Base-by-base conservation (phyloP, 345 rosid genomes). In the Balakata baccata region DNA sequence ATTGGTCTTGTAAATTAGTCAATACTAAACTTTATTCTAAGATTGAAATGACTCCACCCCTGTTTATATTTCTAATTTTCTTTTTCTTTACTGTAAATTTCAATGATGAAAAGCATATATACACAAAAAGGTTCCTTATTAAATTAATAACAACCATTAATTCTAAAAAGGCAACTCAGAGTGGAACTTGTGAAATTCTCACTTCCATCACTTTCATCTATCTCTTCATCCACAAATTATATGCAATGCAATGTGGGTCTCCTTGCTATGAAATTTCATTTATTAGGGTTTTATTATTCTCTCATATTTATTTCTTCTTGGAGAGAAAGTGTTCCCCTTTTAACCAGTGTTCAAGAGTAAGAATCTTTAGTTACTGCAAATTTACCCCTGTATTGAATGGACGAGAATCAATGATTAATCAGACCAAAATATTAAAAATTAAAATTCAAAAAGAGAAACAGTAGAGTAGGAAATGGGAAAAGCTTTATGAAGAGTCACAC, bases 11-110 rank as follows among this genome's bases (percentile, higher is more conserved):
- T 66, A 6, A 66, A 47, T 23, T 51, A 46, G 54, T 66, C 54
- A 66, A 22, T 22, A 22, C 69, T 17, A 9, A 23, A 46, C 69
- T 23, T 41, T 46, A 51, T 23, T 47, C 69, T 47, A 29, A 66
- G 38, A 25, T 46, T 66, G 69, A 66, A 66, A 47, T 66, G 69
- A 66, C 37, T 23, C 20, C 54, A 46, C 38, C 17, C 41, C n/a
- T 65, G 37, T 65, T 41, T 20, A 22, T n/a, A 10, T 45, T 46
- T 66, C 39, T 43, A 11, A 12, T 11, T 65, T 65, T 16, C 37
- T 45, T 45, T 45, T 22, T 43, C 23, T 22, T 22, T 5, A 0
- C 62, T 22, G 18, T 5, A 53, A 53, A 16, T 54, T 16, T 4
- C 59, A 54, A 54, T 54, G 10, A 18, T n/a, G 3, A n/a, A 54